Base-by-base conservation (phyloP, 345 rosid genomes). In the Hibiscus mutabilis region DNA sequence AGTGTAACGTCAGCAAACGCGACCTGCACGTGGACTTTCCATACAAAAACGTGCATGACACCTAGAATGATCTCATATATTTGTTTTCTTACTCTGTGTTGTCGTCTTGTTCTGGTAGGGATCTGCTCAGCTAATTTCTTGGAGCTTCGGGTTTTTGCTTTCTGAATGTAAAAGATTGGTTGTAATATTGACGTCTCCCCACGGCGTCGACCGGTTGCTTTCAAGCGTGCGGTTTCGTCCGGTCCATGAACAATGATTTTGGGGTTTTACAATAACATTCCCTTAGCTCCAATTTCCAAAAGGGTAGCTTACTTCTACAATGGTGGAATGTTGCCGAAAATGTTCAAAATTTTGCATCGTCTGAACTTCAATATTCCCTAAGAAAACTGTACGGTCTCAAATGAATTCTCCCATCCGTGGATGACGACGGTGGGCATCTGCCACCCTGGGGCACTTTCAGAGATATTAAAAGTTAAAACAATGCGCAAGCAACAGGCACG, bases 361-460 rank as follows among this genome's bases (percentile, higher is more conserved):
- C 13, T 35, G 55, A 46, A 10, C 51, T 55, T 22, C 16, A 56
- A 11, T 56, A 15, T 15, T 47, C 19, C 31, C n/a, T 3, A 27
- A 35, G 16, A 44, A 22, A 24, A 44, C 13, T 15, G 70, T 46
- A 46, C 70, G 57, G 57, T 25, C 70, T 15, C 57, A 66, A 24
- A 24, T 46, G 70, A 46, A 66, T 66, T 46, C 68, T 4, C 15
- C 33, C 67, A 18, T 56, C 60, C 3, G 8, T 49, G 42, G 49
- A 22, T 63, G 40, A 35, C 40, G 40, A 6, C 40, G 73, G 73
- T 51, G 77, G 75, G 73, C 75, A 77, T 12, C 51, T 59, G 72
- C 60, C 60, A 21, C 14, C 31, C 60, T 21, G 60, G 56, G 60
- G 56, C 68, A 33, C 15, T 12, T 66, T 73, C 60, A 66, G 71